Evolutionary conservation across 1,284 basidiomycete species (phyloP).

Genomic region (Xanthoconium separans): DNA sequence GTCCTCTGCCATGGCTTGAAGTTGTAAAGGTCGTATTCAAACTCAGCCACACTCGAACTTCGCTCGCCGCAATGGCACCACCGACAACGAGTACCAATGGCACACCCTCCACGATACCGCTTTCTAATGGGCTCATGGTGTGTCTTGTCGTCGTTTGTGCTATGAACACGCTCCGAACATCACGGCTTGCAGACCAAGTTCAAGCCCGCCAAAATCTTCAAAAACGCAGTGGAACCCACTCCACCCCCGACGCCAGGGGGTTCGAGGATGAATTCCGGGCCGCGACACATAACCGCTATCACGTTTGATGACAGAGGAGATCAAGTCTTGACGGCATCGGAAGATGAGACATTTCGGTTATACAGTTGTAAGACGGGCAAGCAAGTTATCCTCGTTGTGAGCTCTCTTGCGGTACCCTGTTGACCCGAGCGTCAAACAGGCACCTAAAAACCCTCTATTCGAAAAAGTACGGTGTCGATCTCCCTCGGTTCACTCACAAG

Average conservation of each 20-base stretch:
- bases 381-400: slow-evolving; percentile 57
- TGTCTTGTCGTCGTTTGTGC: slow-evolving; percentile 2
- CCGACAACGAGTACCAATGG: slow-evolving; percentile 38
- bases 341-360: slow-evolving; percentile 90
- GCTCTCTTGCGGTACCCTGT: slow-evolving; percentile 26
- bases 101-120: slow-evolving; percentile 34
- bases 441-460: slow-evolving; percentile 80
- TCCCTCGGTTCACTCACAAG: slow-evolving; percentile 94
- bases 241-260: slow-evolving; percentile 50
- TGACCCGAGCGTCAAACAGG: slow-evolving; percentile 38
- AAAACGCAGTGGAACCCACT: slow-evolving; percentile 65
- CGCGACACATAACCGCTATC: slow-evolving; percentile 81
- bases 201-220: slow-evolving; percentile 90
- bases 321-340: slow-evolving; percentile 81
- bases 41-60: slow-evolving; percentile 26
- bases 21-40: slow-evolving; percentile 21
- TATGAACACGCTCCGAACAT: not conserved
- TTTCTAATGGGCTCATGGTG: slow-evolving; percentile 51
- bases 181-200: slow-evolving; percentile 54
- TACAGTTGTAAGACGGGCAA: slow-evolving; percentile 90
- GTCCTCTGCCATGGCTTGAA: slow-evolving; percentile 60
- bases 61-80: slow-evolving; percentile 23
- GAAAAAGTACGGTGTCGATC: slow-evolving; percentile 95
- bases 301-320: slow-evolving; percentile 92
- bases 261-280: slow-evolving; percentile 42